Percentiles rank a stretch among this genome's conserved stretches.
phyloP scores from a whole-genome alignment of 2,329 filamentous ascomycete species.

The Arthrobotrys sinensis region DNA sequence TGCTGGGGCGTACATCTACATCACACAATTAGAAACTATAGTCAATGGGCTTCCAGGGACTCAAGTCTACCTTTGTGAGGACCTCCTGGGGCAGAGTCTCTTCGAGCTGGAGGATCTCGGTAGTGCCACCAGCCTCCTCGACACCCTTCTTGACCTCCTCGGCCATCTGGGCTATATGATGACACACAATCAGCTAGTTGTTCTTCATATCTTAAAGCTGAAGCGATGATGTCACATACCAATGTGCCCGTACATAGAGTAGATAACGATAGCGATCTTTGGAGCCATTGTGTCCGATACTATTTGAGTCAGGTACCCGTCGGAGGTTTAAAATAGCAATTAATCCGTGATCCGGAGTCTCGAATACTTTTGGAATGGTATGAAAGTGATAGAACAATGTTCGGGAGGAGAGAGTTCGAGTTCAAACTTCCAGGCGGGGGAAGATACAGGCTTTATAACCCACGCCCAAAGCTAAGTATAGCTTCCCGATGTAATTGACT shows the following conservation, averaged over 20 bases:
- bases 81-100: constrained; percentile 91
- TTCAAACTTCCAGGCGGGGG: constrained; percentile 15
- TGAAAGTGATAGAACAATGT: constrained; percentile 6
- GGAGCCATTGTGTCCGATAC: constrained; percentile 77
- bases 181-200: constrained; percentile 24
- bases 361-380: constrained; percentile 21
- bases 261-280: constrained; percentile 92
- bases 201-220: not conserved
- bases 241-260: constrained; percentile 96
- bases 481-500: constrained; percentile 15
- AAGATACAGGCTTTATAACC: constrained; percentile 13
- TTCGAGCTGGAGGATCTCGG: constrained; percentile 86
- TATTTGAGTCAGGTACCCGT: constrained; percentile 25
- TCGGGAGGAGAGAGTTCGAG: not conserved
- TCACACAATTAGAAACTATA: not conserved
- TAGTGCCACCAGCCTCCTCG: constrained; percentile 85
- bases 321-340: constrained; percentile 34
- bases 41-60: not conserved
- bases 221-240: constrained; percentile 31
- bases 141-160: constrained; percentile 93
- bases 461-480: constrained; percentile 3
- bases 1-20: constrained; percentile 82
- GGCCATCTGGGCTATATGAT: constrained; percentile 74
- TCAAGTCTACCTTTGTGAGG: constrained; percentile 75
- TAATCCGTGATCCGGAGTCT: constrained; percentile 15